Evolutionary conservation across 352 stramenopile genomes (phyloP).

Genomic region (Pythium brachiatum): DNA sequence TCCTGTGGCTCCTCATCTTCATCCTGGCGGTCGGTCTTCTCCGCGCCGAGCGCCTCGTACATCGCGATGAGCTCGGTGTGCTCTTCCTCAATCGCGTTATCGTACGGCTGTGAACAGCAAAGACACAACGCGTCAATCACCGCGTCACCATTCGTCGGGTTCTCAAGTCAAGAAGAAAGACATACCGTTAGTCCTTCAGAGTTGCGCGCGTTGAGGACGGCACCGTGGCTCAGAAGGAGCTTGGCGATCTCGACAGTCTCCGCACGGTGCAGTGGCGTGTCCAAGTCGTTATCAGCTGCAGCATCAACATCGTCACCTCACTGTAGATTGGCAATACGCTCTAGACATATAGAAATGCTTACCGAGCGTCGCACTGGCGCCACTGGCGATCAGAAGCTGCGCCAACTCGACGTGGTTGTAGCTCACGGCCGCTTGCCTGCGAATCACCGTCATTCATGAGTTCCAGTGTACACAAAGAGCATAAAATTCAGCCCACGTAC

Average conservation of each 20-base stretch:
- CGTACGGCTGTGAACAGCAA: conserved; percentile 36
- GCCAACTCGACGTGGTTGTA: conserved; percentile 39
- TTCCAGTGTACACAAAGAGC: background rate
- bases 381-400: conserved; percentile 27
- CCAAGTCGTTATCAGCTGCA: conserved; percentile 29
- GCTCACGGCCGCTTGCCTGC: conserved; percentile 39
- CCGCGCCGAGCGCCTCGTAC: conserved; percentile 28
- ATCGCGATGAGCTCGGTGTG: conserved; percentile 30
- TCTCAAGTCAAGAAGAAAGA: too few relatives aligned
- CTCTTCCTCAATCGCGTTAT: conserved; percentile 35
- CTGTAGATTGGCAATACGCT: conserved; percentile 1
- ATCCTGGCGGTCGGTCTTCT: conserved; percentile 29
- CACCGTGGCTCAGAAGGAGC: conserved; percentile 31
- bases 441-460: background rate
- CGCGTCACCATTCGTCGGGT: background rate
- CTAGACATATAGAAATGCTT: background rate
- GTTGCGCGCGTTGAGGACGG: conserved; percentile 35
- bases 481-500: conserved; percentile 9
- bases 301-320: background rate
- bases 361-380: conserved; percentile 26
- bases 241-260: conserved; percentile 32
- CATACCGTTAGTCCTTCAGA: conserved; percentile 32
- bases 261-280: conserved; percentile 32
- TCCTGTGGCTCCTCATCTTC: conserved; percentile 22
- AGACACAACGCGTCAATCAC: conserved; percentile 6